phyloP scores from a whole-genome alignment of 176 grass and related monocot species.

The Olyra latifolia region DNA sequence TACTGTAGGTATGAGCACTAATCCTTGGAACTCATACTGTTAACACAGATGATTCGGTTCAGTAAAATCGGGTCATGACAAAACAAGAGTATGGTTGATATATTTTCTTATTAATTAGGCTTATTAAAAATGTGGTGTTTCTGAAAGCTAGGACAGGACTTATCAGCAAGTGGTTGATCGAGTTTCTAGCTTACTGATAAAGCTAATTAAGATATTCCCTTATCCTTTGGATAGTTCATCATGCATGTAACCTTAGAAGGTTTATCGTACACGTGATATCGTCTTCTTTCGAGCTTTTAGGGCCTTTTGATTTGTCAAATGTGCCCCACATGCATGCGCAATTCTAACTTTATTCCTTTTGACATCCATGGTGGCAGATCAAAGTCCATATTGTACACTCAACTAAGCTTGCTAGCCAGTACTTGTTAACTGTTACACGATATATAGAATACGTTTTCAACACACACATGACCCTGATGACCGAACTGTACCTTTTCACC shows the following conservation, averaged over 20 bases:
- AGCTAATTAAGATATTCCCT: background rate
- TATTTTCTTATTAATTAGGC: background rate
- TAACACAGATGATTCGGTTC: too few relatives aligned
- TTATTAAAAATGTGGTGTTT: background rate
- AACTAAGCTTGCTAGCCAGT: background rate
- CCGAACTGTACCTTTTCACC: background rate
- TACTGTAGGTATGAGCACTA: too few relatives aligned
- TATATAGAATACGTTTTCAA: background rate
- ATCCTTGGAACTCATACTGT: too few relatives aligned
- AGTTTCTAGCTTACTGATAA: background rate
- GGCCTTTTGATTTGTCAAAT: conserved; percentile 1
- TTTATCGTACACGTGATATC: background rate
- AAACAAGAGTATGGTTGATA: too few relatives aligned
- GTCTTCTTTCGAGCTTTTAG: background rate
- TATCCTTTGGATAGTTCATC: background rate
- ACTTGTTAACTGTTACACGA: too few relatives aligned
- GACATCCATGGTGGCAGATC: background rate
- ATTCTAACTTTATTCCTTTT: conserved; percentile 4
- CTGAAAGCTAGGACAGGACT: background rate
- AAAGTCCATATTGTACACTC: background rate
- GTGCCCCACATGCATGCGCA: background rate
- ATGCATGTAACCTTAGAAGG: background rate
- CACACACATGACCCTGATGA: conserved; percentile 5
- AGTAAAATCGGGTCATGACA: too few relatives aligned
- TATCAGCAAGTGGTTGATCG: background rate